A percentile compares a stretch with the other conserved stretches of the same genome.
Evolutionary conservation across 1,284 basidiomycete genomes (phyloP).

Genomic region (Wallemia hederae): DNA sequence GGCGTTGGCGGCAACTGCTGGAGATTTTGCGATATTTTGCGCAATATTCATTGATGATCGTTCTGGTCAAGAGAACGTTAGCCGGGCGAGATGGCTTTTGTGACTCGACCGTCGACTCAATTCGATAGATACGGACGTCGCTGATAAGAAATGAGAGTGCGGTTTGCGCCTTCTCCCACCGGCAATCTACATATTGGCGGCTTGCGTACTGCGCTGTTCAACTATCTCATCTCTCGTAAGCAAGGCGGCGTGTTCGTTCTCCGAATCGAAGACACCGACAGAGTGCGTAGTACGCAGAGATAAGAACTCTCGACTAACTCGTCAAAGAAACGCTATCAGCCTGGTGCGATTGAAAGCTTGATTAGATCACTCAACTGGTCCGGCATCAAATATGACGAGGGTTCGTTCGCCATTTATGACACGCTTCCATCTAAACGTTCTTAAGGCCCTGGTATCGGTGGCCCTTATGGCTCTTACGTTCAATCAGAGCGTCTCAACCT

Average conservation of each 20-base stretch:
- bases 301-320: not conserved
- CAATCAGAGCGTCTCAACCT: conserved; percentile 67
- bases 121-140: not conserved
- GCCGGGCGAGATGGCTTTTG: not conserved
- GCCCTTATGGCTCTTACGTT: conserved; percentile 45
- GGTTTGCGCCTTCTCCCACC: conserved; percentile 92
- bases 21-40: not conserved
- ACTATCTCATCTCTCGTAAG: conserved; percentile 57
- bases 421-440: not conserved
- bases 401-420: conserved; percentile 17
- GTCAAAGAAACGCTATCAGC: not conserved
- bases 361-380: conserved; percentile 34
- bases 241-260: conserved; percentile 62
- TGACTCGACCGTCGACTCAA: too few species aligned
- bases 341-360: not conserved
- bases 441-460: conserved; percentile 41
- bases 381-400: conserved; percentile 73
- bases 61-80: too few species aligned
- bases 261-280: conserved; percentile 83
- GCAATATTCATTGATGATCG: not conserved
- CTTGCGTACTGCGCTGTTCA: conserved; percentile 81
- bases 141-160: conserved; percentile 17
- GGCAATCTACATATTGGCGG: conserved; percentile 82
- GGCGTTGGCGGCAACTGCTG: not conserved
- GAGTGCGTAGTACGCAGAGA: conserved; percentile 20